Base-by-base conservation (phyloP, 1,284 basidiomycete species). In the Sporisorium iseilematis-ciliati region DNA sequence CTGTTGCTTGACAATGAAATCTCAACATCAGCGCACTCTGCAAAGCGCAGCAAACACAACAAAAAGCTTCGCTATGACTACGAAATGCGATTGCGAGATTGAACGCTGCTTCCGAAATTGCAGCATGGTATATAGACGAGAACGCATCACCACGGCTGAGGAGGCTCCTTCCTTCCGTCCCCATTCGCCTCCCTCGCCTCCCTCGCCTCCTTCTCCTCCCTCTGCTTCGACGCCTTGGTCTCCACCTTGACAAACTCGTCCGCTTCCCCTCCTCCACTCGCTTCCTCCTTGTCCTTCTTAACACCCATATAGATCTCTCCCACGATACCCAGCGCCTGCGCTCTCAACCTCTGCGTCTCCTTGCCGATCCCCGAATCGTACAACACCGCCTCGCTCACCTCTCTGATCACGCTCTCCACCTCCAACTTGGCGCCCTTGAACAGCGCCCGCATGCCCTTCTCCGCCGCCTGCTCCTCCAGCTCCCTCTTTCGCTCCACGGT, bases 381-480 rank as follows among this genome's bases (percentile, higher is more conserved):
- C 5, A 99, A 88, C 18, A 98, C 89, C 21, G 91, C 89, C 80
- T 99, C 96, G 84, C 94, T 95, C 0, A 93, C 93, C 85, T 98
- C 96, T 40, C 96, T 90, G 11, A 99, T 88, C 33, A 99, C 91
- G 18, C 92, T 93, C 85, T 99, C 95, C 54, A 98, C 91, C 85
- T 98, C 96, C 20, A 98, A 90, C 84, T 97, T 97, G 26, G 95
- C 92, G 4, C 95, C 94, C 63, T 85, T 85, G 65, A 85, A 85
- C 26, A 85, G 51, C 0, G 85, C 82, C 16, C 79, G 76, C 79
- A 84, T 82, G 4, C 76, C 78, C 58, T 98, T 98, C 87, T 97
- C 94, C 0, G 97, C 95, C 1, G 96, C 96, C 82, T 94, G 92
- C 81, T 99, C 96, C 84, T 99, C 97, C 2, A 99, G 88, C 77